A percentile compares a stretch with the other conserved stretches of the same genome.
These are phyloP conservation scores for Austroboletus niveus DNA, from an alignment of 1,284 basidiomycete species.

Conservation along the genomic window DNA sequence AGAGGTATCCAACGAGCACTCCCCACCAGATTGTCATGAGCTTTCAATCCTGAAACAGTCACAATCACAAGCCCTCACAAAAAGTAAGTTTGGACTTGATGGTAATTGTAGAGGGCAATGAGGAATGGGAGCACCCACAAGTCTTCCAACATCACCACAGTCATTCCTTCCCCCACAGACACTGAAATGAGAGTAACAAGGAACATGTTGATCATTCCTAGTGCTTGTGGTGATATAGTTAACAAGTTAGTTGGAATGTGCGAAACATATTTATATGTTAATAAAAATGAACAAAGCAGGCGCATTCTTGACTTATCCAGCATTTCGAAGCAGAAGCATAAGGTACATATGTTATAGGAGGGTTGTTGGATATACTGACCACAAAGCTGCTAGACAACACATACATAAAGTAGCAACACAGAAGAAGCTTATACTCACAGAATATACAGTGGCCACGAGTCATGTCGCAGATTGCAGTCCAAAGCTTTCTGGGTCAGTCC, in stretches of 20 bases:
- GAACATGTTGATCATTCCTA: conserved; percentile 43
- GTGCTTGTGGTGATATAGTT: conserved; percentile 50
- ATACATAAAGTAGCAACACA: background rate
- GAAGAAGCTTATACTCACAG: conserved; percentile 32
- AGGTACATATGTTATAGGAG: conserved; percentile 38
- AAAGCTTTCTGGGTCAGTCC: conserved; percentile 56
- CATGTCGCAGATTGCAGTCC: conserved; percentile 54
- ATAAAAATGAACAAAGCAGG: too few relatives aligned
- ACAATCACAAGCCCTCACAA: conserved; percentile 22
- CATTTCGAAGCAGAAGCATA: conserved; percentile 53
- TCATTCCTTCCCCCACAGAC: conserved; percentile 43
- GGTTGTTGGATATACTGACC: conserved; percentile 47
- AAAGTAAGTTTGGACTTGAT: conserved; percentile 45
- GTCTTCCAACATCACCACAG: conserved; percentile 47
- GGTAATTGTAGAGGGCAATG: conserved; percentile 48
- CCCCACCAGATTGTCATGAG: conserved; percentile 15
- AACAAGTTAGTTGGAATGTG: conserved; percentile 59
- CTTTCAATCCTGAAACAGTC: too few relatives aligned
- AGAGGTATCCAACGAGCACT: conserved; percentile 8
- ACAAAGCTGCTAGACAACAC: conserved; percentile 35
- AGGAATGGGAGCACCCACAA: conserved; percentile 51
- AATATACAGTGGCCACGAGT: conserved; percentile 68
- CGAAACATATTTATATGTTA: conserved; percentile 43
- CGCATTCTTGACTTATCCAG: conserved; percentile 39
- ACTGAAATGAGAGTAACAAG: conserved; percentile 45